A percentile compares a stretch with the other conserved stretches of the same genome.
phyloP scores from a whole-genome alignment of 257 asterid genomes.

The Solanum stenotomum region DNA sequence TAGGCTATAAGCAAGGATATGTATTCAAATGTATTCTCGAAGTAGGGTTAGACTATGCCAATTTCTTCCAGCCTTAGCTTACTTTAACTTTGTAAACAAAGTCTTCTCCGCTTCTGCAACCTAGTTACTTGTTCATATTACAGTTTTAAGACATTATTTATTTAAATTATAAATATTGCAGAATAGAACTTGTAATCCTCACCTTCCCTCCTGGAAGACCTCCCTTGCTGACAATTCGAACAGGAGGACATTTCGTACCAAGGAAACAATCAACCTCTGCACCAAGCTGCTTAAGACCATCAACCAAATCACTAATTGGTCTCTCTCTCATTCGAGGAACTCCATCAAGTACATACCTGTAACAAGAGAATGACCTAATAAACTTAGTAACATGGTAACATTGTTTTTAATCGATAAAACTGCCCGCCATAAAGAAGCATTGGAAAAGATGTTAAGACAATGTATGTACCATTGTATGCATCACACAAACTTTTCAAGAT shows the following conservation, averaged over 20 bases:
- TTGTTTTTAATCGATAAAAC: not conserved
- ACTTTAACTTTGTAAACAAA: not conserved
- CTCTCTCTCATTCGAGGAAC: constrained; percentile 99
- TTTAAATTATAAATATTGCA: not conserved
- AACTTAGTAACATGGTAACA: not conserved
- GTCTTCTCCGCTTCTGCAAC: not conserved
- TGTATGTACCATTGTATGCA: not conserved
- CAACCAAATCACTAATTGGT: constrained; percentile 90
- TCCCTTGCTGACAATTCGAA: constrained; percentile 85
- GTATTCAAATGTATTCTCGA: not conserved
- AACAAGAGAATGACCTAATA: not conserved
- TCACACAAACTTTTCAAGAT: not conserved
- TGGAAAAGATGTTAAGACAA: not conserved
- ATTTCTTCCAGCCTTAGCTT: not conserved
- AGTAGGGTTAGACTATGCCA: not conserved
- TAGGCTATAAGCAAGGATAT: not conserved
- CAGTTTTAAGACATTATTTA: not conserved
- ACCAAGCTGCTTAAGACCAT: constrained; percentile 94
- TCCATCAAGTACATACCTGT: constrained; percentile 88
- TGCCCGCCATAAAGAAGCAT: not conserved
- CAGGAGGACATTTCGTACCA: constrained; percentile 99
- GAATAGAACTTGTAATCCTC: constrained; percentile 2
- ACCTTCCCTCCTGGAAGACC: constrained; percentile 99
- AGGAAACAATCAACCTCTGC: constrained; percentile 75
- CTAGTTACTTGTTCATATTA: not conserved